A percentile compares a stretch with the other conserved stretches of the same genome.
Evolutionary conservation across 1,139 yeast species (phyloP).

Genomic region (Saccharomyces hybrid): DNA sequence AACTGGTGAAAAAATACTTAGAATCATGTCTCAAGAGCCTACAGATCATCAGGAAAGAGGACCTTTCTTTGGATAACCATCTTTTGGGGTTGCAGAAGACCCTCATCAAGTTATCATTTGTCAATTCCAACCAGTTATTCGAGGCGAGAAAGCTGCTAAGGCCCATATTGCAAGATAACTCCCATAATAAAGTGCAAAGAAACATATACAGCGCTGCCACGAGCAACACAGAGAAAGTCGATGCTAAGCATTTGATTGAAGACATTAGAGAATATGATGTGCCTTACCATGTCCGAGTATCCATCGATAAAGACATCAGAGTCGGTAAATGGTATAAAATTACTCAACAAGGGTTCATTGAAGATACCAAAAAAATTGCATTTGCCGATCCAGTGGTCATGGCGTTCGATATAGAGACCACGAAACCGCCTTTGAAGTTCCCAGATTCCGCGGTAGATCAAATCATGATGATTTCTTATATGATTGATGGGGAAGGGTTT

Average conservation of each 20-base stretch:
- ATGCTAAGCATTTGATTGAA: conserved; percentile 59
- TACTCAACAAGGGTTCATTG: conserved; percentile 52
- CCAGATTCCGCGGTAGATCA: conserved; percentile 93
- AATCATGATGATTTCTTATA: conserved; percentile 97
- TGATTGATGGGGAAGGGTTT: conserved; percentile 97
- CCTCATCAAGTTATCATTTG: conserved; percentile 62
- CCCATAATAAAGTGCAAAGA: conserved; percentile 54
- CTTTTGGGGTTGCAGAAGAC: conserved; percentile 65
- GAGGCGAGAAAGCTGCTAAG: conserved; percentile 61
- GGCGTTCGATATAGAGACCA: conserved; percentile 97
- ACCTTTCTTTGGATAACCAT: conserved; percentile 76
- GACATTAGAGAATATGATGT: conserved; percentile 94
- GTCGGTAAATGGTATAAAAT: conserved; percentile 97
- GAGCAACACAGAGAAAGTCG: conserved; percentile 29
- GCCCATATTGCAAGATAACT: conserved; percentile 69
- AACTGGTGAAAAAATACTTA: conserved; percentile 59
- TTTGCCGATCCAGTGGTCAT: conserved; percentile 97
- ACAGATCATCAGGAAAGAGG: conserved; percentile 60
- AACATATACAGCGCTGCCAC: conserved; percentile 45
- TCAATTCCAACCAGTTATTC: conserved; percentile 65
- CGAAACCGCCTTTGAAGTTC: conserved; percentile 91
- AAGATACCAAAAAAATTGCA: conserved; percentile 64
- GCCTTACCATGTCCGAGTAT: conserved; percentile 92
- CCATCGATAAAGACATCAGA: conserved; percentile 77
- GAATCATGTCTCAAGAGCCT: conserved; percentile 58